Evolutionary conservation across 164 flowering plant species (phyloP), one percentile per base, ranked within the genome.

Genomic region (Magnolia officinalis): DNA sequence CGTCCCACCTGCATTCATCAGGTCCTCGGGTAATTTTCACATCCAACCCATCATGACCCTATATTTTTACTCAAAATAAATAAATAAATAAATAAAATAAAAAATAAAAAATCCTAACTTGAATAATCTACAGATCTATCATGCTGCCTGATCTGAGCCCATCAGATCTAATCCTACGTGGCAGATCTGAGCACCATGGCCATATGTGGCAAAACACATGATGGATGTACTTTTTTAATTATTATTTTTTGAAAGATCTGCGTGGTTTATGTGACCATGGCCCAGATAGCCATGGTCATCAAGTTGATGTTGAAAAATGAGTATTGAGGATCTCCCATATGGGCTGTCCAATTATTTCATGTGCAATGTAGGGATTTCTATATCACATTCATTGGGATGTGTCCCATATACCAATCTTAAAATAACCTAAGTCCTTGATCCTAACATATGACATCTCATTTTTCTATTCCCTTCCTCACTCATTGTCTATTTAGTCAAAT

Each of bases 311-410:
- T 50, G 78, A 31, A 70, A 69, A 70, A n/a, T 63, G 18, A 69
- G 3, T 6, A 3, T 58, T 68, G 18, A 14, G 20, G 72, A 69
- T 72, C 7, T 70, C 51, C 74, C 87, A 86, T 86, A 82, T 84
- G 88, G 85, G 82, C 24, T 86, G 86, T 84, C 79, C 74, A 76
- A 78, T 75, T 78, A 55, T 71, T 81, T 80, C 85, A 84, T 80
- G 85, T 86, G 87, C 81, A 74, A 29, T 84, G 83, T 82, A 77
- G 84, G 82, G 78, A 79, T 63, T 82, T 75, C 63, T 52, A 73
- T 73, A 76, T 79, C 80, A 78, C 68, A 26, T 63, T 70, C 51
- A 72, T 77, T 70, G 78, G 80, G 71, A 70, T 72, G 37, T 31
- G 72, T 72, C 77, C 49, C 24, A 75, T 19, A 18, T 50, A 4